A percentile compares a stretch with the other conserved stretches of the same genome.
Evolutionary conservation across 331 rosid species (phyloP).

Genomic region (Quercus lobata): DNA sequence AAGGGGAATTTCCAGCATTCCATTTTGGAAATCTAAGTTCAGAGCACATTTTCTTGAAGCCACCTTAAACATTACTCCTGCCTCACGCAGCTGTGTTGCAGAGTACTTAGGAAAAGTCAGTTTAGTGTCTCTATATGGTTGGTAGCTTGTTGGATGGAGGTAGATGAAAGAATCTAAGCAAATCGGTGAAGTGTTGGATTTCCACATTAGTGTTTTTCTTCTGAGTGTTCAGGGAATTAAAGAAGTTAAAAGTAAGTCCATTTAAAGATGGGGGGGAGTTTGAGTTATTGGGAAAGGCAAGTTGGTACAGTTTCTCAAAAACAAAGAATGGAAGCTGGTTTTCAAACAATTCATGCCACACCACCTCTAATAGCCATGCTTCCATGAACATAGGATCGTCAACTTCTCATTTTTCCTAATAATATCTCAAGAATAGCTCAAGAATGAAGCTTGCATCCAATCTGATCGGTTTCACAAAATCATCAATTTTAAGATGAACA

Average conservation of each 20-base stretch:
- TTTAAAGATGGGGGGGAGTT: conserved; percentile 4
- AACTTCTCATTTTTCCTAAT: background rate
- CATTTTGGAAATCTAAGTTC: too few species aligned
- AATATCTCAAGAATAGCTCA: conserved; percentile 21
- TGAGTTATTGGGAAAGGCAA: background rate
- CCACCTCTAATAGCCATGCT: background rate
- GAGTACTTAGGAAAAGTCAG: too few species aligned
- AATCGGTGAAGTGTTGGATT: too few species aligned
- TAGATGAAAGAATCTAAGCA: too few species aligned
- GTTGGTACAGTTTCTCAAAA: background rate
- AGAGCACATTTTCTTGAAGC: too few species aligned
- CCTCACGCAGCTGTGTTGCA: too few species aligned
- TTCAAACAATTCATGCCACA: conserved; percentile 32
- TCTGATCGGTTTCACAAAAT: background rate
- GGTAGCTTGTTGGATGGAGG: too few species aligned
- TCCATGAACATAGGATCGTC: background rate
- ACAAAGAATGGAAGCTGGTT: conserved; percentile 15
- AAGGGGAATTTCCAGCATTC: too few species aligned
- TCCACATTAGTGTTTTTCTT: too few species aligned
- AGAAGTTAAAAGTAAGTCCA: background rate
- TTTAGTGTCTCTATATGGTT: too few species aligned
- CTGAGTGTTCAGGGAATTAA: background rate
- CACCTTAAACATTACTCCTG: too few species aligned
- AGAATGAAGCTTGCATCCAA: conserved; percentile 28
- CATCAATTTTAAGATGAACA: background rate